These are phyloP conservation scores for Coemansia sp. DNA, from an alignment of 192 early-diverging fungal genomes.

Conservation along the genomic window DNA sequence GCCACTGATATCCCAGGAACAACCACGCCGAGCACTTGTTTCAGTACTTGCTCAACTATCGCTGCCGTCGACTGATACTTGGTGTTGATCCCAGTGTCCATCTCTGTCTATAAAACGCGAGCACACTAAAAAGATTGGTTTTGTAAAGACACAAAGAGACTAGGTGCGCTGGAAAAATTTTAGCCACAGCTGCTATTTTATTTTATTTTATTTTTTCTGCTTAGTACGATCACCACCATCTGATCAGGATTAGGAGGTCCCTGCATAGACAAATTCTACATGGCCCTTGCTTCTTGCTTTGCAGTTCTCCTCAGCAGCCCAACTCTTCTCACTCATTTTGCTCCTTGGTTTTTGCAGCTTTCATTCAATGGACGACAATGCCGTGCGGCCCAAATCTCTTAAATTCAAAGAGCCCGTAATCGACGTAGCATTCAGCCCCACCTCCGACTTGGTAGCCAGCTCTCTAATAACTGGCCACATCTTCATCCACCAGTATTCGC, in stretches of 20 bases:
- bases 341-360: not conserved
- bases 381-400: conserved; percentile 46
- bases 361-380: conserved; percentile 42
- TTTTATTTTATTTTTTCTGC: not conserved
- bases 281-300: not conserved
- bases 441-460: conserved; percentile 41
- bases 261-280: conserved; percentile 3
- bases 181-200: not conserved
- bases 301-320: not conserved
- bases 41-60: conserved; percentile 52
- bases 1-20: conserved; percentile 61
- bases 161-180: not conserved
- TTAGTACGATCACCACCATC: not conserved
- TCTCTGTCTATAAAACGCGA: not conserved
- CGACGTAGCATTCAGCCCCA: conserved; percentile 50
- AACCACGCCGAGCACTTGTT: conserved; percentile 54
- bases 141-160: not conserved
- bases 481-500: conserved; percentile 44
- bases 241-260: not conserved
- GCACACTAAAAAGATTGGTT: not conserved
- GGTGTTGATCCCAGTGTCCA: conserved; percentile 13
- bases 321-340: not conserved
- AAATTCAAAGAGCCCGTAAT: conserved; percentile 53
- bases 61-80: conserved; percentile 46
- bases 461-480: conserved; percentile 54